These are phyloP conservation scores for Acanthamoeba sp. DNA, from an alignment of 208 protist species.

Conservation along the genomic window DNA sequence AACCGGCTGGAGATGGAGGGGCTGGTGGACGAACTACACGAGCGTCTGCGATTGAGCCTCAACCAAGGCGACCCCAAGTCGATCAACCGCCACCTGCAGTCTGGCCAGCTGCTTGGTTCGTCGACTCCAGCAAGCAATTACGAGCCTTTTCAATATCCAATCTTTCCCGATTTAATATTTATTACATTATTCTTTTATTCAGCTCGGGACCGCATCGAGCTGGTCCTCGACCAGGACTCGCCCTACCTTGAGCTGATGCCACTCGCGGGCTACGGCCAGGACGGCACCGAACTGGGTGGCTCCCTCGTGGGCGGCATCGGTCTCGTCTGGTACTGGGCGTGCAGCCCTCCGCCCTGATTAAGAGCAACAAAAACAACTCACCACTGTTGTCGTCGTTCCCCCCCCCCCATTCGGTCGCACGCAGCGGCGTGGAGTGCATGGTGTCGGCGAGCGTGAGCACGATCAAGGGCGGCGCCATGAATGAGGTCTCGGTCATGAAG, in stretches of 20 bases:
- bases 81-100: slow-evolving; percentile 28
- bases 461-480: slow-evolving; percentile 80
- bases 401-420: no score
- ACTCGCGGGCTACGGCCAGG: slow-evolving; percentile 80
- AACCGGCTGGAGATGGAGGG: slow-evolving; percentile 33
- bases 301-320: slow-evolving; percentile 77
- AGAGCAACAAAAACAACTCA: no score
- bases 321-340: slow-evolving; percentile 73
- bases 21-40: slow-evolving; percentile 25
- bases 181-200: not conserved
- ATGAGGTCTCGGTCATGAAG: slow-evolving; percentile 71
- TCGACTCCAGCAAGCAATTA: not conserved
- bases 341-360: not conserved
- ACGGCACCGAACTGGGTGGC: slow-evolving; percentile 68
- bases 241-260: slow-evolving; percentile 84
- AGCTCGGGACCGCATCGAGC: slow-evolving; percentile 76
- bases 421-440: slow-evolving; percentile 80
- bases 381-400: no score
- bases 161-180: not conserved
- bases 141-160: not conserved
- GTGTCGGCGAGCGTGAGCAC: slow-evolving; percentile 78
- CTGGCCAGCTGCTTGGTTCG: slow-evolving; percentile 50
- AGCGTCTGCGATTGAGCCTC: slow-evolving; percentile 7
- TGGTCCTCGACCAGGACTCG: slow-evolving; percentile 83
- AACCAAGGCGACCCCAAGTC: slow-evolving; percentile 34